Base-by-base conservation (phyloP, 768 basidiomycete genomes). In the Boletus eberwhitei region DNA sequence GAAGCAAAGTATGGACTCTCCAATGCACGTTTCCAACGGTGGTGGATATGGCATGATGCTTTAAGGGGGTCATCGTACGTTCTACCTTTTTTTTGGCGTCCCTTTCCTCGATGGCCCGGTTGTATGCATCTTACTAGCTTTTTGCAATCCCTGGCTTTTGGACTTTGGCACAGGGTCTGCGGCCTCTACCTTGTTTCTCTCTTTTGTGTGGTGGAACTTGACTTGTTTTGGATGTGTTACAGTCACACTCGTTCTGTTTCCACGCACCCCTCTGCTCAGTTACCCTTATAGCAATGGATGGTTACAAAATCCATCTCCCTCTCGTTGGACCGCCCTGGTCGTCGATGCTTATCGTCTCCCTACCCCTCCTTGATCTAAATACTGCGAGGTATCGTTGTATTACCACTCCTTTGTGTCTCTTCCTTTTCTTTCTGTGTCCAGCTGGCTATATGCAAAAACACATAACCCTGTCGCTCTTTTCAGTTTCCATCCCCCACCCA, bases 11-110 rank as follows among this genome's bases (percentile, higher is more conserved):
- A 66, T 74, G 59, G 61, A 64, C 44, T 59, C 65, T 21, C 68
- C 76, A 11, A 75, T 78, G 57, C 73, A 71, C 44, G 67, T 73
- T 45, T 65, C 74, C 50, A 75, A 71, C 55, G 63, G 58, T 50
- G 69, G 68, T 39, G 74, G 69, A 53, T 77, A 75, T 66, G 67
- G 68, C 32, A 62, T 74, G 54, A 75, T 78, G 71, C 60, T 78
- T 59, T 72, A 55, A 70, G 35, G 35, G 24, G 35, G 41, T 37
- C 35, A 31, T 45, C 48, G 50, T 55, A 16, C 53, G 55, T 59
- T 55, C 49, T 34, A 14, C 39, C 41, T 9, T 53, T 54, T 42
- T 43, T 46, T 45, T 36, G 35, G 34, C 21, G 14, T 26, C 35
- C 34, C 11, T 38, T 29, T 51, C 8, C 19, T 54, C 47, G 38